Evolutionary conservation across 306 rosid genomes (phyloP), one percentile per base, ranked within the genome.

Genomic region (Benincasa hispida): DNA sequence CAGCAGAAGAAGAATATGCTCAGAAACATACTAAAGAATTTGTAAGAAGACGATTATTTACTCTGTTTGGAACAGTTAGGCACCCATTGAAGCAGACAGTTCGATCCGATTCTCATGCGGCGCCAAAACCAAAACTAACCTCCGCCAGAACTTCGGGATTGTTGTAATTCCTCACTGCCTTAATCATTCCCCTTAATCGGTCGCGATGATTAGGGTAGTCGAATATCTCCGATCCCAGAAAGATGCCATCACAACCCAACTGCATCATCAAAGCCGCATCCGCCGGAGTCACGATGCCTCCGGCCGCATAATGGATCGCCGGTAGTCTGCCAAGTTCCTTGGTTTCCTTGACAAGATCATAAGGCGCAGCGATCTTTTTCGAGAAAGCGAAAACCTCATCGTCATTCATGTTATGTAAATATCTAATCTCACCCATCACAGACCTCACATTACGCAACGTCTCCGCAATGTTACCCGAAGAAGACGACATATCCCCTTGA

Each of bases 221-320:
- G 69, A 92, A 92, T 77, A 89, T 67, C 66, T 89, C 92, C 3
- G 83, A 78, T 56, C 87, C 92, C 19, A 89, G 75, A 47, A 90
- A 84, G 25, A 92, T 89, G 6, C 98, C 98, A 19, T 90, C 91
- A 74, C 98, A 90, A 0, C 98, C 98, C 51, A 92, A 69, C 35
- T 92, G 98, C 98, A 90, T 90, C 96, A 92, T 81, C 81, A 92
- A 42, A 13, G 92, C 93, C 27, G 85, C 96, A 57, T 92, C 94
- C 0, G 98, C 94, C n/a, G 98, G 94, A 25, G 98, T 90, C 63
- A 83, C 90, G 34, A 92, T 86, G 41, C 98, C 98, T 0, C 98
- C 91, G 37, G 89, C 83, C 17, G 94, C 94, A 41, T 89, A 92
- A 19, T 87, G 85, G 37, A 84, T 85, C 21, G 85, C 94, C 4